Conservation (phyloP, 1,284 basidiomycete species). For the Tilletia horrida region DNA sequence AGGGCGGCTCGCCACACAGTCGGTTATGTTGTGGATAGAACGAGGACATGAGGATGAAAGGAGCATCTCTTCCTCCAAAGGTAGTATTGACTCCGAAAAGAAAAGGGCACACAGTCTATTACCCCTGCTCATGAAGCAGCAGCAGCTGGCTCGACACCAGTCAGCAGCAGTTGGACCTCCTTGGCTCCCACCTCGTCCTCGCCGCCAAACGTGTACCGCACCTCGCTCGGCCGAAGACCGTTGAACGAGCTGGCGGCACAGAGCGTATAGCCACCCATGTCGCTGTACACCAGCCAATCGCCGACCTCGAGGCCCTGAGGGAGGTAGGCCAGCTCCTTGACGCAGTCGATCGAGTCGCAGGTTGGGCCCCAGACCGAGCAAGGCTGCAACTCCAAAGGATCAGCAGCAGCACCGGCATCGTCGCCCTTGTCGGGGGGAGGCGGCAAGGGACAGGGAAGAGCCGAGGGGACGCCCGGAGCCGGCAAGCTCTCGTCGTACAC, state of each 20-base stretch:
- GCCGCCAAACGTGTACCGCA: constrained; percentile 57
- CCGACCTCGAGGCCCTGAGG: constrained; percentile 58
- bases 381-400: constrained; percentile 52
- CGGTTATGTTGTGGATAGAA: too few relatives aligned
- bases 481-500: constrained; percentile 54
- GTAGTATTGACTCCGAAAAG: too few relatives aligned
- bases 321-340: constrained; percentile 41
- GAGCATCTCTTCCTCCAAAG: too few relatives aligned
- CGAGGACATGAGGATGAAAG: too few relatives aligned
- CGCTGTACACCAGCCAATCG: constrained; percentile 85
- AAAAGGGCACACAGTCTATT: too few relatives aligned
- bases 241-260: constrained; percentile 87
- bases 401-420: not conserved
- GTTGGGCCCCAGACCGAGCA: constrained; percentile 66
- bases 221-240: constrained; percentile 59
- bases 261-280: constrained; percentile 91
- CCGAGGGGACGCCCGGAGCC: constrained; percentile 31
- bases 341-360: constrained; percentile 81
- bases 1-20: too few relatives aligned
- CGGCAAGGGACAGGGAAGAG: not conserved
- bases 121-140: too few relatives aligned
- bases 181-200: constrained; percentile 18
- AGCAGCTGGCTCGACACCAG: not conserved
- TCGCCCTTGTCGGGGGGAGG: constrained; percentile 4
- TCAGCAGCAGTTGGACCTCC: not conserved